Conservation (phyloP, 139 green algal species). For the Auxenochlorella protothecoides region DNA sequence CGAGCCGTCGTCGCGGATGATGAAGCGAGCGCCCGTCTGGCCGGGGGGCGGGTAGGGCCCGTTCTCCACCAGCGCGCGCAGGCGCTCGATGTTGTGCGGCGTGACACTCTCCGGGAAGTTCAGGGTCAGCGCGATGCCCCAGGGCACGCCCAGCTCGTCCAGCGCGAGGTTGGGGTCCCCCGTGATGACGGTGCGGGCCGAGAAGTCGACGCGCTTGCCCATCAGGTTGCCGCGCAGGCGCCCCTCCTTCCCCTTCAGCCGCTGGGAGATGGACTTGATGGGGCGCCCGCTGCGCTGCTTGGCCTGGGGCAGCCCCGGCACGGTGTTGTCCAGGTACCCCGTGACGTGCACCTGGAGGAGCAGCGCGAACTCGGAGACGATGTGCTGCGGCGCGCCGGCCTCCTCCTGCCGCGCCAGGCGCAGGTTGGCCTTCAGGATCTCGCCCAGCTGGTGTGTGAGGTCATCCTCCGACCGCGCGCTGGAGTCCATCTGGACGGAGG, state of each 20-base stretch:
- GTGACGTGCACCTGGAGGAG: conserved; percentile 84
- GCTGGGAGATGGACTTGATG: conserved; percentile 94
- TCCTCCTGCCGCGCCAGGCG: conserved; percentile 70
- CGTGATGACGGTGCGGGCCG: conserved; percentile 90
- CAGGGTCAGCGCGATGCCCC: conserved; percentile 94
- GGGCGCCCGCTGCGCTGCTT: conserved; percentile 64
- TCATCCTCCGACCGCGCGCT: conserved; percentile 87
- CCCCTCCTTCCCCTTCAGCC: conserved; percentile 83
- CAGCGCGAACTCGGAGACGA: conserved; percentile 70
- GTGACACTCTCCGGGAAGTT: conserved; percentile 95
- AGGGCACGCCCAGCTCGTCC: conserved; percentile 96
- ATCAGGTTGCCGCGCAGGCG: conserved; percentile 98
- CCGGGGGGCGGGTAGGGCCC: conserved; percentile 89
- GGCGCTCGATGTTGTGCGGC: conserved; percentile 64
- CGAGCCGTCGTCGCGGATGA: conserved; percentile 88
- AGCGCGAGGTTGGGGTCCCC: conserved; percentile 96
- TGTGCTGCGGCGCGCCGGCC: conserved; percentile 80
- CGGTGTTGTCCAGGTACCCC: conserved; percentile 92
- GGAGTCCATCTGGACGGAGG: conserved; percentile 88
- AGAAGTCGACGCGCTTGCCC: conserved; percentile 99
- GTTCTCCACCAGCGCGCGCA: conserved; percentile 88
- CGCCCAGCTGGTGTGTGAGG: conserved; percentile 92
- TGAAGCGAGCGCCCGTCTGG: conserved; percentile 91
- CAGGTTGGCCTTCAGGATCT: conserved; percentile 93
- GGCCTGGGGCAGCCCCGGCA: conserved; percentile 59